phyloP scores from a whole-genome alignment of 306 rosid genomes.

The Cicer arietinum region DNA sequence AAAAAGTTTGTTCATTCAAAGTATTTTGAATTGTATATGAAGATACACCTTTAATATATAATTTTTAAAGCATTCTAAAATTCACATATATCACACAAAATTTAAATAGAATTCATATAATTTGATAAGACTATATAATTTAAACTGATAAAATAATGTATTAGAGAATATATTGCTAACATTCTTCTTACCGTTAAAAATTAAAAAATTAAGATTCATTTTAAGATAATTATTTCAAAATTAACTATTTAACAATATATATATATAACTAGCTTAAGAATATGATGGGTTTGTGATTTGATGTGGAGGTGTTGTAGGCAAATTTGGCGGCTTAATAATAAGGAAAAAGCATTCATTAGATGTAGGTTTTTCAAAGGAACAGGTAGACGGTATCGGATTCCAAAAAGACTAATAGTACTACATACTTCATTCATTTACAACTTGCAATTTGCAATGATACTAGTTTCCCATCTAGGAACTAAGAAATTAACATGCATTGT shows the following conservation, averaged over 20 bases:
- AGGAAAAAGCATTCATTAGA: neutral
- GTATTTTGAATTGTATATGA: conserved; percentile 14
- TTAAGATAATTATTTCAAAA: neutral
- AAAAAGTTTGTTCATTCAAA: neutral
- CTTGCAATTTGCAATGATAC: conserved; percentile 6
- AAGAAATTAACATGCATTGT: conserved; percentile 25
- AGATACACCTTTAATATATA: too few relatives aligned
- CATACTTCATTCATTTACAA: neutral
- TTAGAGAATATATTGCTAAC: too few relatives aligned
- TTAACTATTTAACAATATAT: neutral
- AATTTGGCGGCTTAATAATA: conserved; percentile 22
- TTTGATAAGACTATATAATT: too few relatives aligned
- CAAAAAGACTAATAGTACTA: conserved; percentile 21
- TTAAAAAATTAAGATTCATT: neutral
- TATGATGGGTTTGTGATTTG: neutral
- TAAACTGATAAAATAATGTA: too few relatives aligned
- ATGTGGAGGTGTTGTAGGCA: neutral
- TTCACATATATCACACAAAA: too few relatives aligned
- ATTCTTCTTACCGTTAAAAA: too few relatives aligned
- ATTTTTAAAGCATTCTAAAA: too few relatives aligned
- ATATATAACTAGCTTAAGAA: neutral
- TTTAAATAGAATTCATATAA: too few relatives aligned
- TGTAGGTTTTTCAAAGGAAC: conserved; percentile 11
- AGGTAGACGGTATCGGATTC: conserved; percentile 47
- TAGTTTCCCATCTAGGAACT: conserved; percentile 22